Base-by-base conservation (phyloP, 1,139 yeast species). In the Suhomyces anneliseae region DNA sequence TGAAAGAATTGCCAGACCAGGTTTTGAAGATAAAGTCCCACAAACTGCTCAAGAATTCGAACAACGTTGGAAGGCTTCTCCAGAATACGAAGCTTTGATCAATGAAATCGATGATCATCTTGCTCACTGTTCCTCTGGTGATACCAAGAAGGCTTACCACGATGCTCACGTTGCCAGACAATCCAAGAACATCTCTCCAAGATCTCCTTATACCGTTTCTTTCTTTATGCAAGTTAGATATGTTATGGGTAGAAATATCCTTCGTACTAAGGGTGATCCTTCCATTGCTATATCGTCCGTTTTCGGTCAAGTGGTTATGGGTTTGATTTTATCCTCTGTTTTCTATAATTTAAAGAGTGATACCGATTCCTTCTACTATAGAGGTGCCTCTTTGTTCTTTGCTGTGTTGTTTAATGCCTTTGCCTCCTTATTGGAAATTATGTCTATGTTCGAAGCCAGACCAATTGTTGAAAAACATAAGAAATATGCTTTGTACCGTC, bases 391-490 rank as follows among this genome's bases (percentile, higher is more conserved):
- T 27, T 66, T 89, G 71, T 89, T 87, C 70, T 87, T 87, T 62
- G 87, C 95, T 41, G 79, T 86, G 43, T 72, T 88, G 59, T 87
- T 85, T 68, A 87, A 87, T 63, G 89, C 92, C 14, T 84, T 88
- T 65, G 73, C 87, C 15, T 85, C 90, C 15, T 69, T 87, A 56
- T 73, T 87, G 62, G 95, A 88, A 65, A 82, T 88, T 54, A 78
- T 85, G 69, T 69, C 87, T 7, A 67, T 86, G 46, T 78, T 70
- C 54, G 90, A 85, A 58, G 84, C 89, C n/a, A 81, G 95, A 59
- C 83, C 87, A 2, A 80, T 88, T 53, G 87, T 87, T 29, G 92
- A 86, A 64, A 89, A 89, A 61, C 96, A 88, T 57, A 84, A 84
- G 61, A 76, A 82, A 37, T 87, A 81, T 63, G 89, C 90, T 1